phyloP scores from a whole-genome alignment of 2,329 filamentous ascomycete species.

The Fusarium sp. region DNA sequence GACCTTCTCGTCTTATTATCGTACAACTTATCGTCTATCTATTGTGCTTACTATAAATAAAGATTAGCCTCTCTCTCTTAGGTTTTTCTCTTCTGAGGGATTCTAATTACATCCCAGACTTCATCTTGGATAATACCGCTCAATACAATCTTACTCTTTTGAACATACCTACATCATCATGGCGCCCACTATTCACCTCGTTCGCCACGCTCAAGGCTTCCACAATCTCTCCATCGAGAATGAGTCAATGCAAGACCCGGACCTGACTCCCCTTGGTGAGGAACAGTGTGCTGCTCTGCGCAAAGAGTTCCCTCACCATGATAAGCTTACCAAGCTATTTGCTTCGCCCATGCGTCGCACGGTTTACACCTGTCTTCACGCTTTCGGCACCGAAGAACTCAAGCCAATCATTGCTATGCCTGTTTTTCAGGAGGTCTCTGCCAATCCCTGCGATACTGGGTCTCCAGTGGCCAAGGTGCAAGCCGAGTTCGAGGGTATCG shows the following conservation, averaged over 20 bases:
- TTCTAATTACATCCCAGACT: background rate
- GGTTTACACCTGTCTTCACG: conserved; percentile 78
- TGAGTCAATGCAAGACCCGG: conserved; percentile 80
- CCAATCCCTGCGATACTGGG: conserved; percentile 82
- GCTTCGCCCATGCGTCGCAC: conserved; percentile 86
- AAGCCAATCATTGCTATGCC: conserved; percentile 74
- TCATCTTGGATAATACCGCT: conserved; percentile 8
- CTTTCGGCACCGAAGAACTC: conserved; percentile 68
- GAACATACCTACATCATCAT: conserved; percentile 50
- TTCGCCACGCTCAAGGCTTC: conserved; percentile 81
- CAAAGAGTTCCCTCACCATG: conserved; percentile 72
- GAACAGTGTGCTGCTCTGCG: conserved; percentile 77
- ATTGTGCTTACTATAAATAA: conserved; percentile 11
- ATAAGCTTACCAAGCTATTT: conserved; percentile 75
- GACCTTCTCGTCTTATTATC: background rate
- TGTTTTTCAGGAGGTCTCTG: conserved; percentile 81
- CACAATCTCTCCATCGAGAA: conserved; percentile 82
- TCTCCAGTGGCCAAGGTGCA: conserved; percentile 66
- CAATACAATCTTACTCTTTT: background rate
- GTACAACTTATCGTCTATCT: background rate
- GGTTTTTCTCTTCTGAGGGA: background rate
- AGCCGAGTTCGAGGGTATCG: conserved; percentile 70
- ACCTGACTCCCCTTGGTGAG: conserved; percentile 80
- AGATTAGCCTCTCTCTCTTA: background rate
- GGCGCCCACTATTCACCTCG: conserved; percentile 71